Conservation (phyloP, 2,329 filamentous ascomycete species). For the Neofusicoccum parvum region DNA sequence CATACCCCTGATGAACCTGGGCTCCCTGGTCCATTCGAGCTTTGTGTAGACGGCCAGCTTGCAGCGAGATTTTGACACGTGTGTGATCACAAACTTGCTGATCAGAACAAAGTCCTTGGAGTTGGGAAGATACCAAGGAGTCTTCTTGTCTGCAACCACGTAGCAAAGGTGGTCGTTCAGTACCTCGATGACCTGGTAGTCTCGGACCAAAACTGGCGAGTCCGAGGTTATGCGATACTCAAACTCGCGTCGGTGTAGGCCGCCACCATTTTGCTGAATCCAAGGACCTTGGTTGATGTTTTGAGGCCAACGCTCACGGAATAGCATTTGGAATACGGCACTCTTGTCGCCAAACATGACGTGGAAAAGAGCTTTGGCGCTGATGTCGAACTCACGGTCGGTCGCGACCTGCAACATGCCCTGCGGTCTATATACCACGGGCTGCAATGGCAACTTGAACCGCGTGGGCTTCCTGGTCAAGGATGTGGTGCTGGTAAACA, state of each 20-base stretch:
- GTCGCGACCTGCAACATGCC: conserved; percentile 75
- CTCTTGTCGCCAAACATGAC: conserved; percentile 96
- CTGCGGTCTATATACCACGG: conserved; percentile 81
- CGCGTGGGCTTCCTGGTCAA: conserved; percentile 59
- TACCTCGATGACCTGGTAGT: conserved; percentile 82
- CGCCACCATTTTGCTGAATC: conserved; percentile 66
- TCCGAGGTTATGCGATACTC: conserved; percentile 70
- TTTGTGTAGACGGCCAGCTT: conserved; percentile 87
- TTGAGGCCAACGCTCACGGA: conserved; percentile 63
- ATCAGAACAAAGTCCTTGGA: conserved; percentile 77
- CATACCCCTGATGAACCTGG: conserved; percentile 30
- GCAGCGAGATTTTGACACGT: conserved; percentile 87
- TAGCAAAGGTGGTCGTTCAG: conserved; percentile 63
- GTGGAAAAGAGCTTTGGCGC: conserved; percentile 92
- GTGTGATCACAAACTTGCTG: conserved; percentile 91
- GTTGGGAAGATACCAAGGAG: conserved; percentile 83
- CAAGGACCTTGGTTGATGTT: conserved; percentile 83
- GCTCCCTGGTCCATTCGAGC: conserved; percentile 76
- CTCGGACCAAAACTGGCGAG: conserved; percentile 58
- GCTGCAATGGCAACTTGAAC: conserved; percentile 78
- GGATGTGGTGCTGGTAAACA: conserved; percentile 51
- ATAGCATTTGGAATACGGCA: conserved; percentile 87
- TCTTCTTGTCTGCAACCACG: conserved; percentile 64
- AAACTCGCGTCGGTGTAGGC: conserved; percentile 75
- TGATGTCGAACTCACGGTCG: conserved; percentile 84